These are phyloP conservation scores for Cinnamomum micranthum DNA, from an alignment of 164 flowering plant genomes.

Conservation along the genomic window DNA sequence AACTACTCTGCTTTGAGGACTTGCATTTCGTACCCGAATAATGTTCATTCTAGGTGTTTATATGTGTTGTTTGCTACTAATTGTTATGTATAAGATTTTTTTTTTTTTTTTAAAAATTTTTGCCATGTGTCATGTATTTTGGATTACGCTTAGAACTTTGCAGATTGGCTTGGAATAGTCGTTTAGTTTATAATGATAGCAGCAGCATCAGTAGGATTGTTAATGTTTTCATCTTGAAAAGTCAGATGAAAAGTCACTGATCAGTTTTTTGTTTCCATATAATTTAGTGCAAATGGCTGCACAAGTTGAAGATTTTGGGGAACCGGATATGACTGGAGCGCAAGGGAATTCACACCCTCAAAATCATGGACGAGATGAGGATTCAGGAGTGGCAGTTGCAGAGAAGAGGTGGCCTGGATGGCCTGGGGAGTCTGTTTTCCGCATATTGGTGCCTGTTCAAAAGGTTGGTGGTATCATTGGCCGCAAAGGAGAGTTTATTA, in stretches of 20 bases:
- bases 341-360: conserved; percentile 16
- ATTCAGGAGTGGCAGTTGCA: conserved; percentile 30
- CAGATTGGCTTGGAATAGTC: too few relatives aligned
- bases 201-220: too few relatives aligned
- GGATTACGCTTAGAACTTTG: too few relatives aligned
- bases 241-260: not conserved
- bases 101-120: too few relatives aligned
- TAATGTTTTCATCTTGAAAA: not conserved
- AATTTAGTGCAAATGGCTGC: conserved; percentile 21
- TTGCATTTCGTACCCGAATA: too few relatives aligned
- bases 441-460: conserved; percentile 85
- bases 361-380: conserved; percentile 21
- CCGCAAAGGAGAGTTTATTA: conserved; percentile 91
- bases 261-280: not conserved
- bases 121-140: too few relatives aligned
- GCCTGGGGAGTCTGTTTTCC: conserved; percentile 92
- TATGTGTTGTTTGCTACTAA: too few relatives aligned
- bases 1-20: too few relatives aligned
- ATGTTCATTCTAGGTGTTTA: too few relatives aligned
- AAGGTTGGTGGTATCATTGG: conserved; percentile 97
- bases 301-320: conserved; percentile 14
- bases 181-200: too few relatives aligned
- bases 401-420: conserved; percentile 96
- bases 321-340: conserved; percentile 7
- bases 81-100: too few relatives aligned